phyloP scores from a whole-genome alignment of 192 early-diverging fungal genomes.

The Gaertneriomyces semiglobifer region DNA sequence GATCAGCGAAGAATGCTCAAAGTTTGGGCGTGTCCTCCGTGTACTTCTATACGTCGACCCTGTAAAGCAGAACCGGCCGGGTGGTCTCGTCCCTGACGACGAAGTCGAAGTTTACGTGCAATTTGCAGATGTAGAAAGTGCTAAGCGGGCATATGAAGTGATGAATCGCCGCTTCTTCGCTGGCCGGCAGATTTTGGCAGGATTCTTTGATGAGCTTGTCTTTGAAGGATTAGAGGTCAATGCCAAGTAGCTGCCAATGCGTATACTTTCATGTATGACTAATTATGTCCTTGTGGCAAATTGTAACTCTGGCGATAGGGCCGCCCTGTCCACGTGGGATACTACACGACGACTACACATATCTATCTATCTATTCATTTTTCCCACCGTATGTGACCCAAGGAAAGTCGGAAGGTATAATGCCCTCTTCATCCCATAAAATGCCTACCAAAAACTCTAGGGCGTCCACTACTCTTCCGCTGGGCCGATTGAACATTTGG shows the following conservation, averaged over 20 bases:
- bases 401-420: slow-evolving; percentile 45
- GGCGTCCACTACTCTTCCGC: slow-evolving; percentile 53
- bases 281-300: too few species aligned
- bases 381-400: slow-evolving; percentile 5
- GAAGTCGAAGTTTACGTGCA: slow-evolving; percentile 75
- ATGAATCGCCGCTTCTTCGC: slow-evolving; percentile 83
- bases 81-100: slow-evolving; percentile 36
- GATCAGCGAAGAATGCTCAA: slow-evolving; percentile 76
- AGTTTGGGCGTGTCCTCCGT: slow-evolving; percentile 69
- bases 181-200: slow-evolving; percentile 66
- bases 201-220: slow-evolving; percentile 21
- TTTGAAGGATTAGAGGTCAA: too few species aligned
- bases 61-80: slow-evolving; percentile 26
- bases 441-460: slow-evolving; percentile 54
- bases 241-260: too few species aligned
- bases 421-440: slow-evolving; percentile 32
- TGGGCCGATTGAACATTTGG: slow-evolving; percentile 57
- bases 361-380: too few species aligned
- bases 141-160: slow-evolving; percentile 57
- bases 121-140: slow-evolving; percentile 53
- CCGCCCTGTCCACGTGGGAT: too few species aligned
- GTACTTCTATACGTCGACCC: slow-evolving; percentile 60
- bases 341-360: too few species aligned
- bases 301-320: too few species aligned
- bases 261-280: too few species aligned